These are phyloP conservation scores for Pochonia chlamydosporia DNA, from an alignment of 2,329 filamentous ascomycete species.

Conservation along the genomic window DNA sequence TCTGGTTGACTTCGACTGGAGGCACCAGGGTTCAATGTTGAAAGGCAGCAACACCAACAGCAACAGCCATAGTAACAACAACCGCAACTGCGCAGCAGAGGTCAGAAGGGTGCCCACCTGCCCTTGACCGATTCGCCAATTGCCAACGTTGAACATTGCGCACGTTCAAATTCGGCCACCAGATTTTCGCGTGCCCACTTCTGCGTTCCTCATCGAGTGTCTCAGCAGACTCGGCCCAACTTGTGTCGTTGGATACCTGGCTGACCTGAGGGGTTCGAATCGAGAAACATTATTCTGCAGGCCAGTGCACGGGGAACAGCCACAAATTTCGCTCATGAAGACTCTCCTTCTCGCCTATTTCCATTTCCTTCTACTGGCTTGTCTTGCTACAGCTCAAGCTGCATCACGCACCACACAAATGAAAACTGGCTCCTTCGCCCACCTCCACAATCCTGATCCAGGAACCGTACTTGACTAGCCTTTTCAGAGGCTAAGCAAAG, in stretches of 20 bases:
- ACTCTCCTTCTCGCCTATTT: too few relatives aligned
- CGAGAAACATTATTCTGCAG: background rate
- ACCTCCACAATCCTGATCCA: slow-evolving; percentile 1
- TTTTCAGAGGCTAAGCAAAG: too few relatives aligned
- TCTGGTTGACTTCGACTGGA: too few relatives aligned
- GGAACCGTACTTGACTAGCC: background rate
- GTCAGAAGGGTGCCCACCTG: too few relatives aligned
- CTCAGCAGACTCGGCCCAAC: background rate
- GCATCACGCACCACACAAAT: background rate
- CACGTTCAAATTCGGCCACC: too few relatives aligned
- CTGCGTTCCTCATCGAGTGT: background rate
- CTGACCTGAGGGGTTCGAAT: background rate
- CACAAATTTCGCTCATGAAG: background rate
- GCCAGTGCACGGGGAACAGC: background rate
- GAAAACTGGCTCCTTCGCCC: background rate
- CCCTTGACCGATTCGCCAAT: background rate
- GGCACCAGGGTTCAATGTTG: too few relatives aligned
- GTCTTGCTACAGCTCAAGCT: background rate
- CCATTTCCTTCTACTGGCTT: background rate
- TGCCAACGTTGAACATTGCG: background rate
- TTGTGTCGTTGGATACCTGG: background rate
- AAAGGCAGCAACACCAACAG: too few relatives aligned
- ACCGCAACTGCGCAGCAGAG: too few relatives aligned
- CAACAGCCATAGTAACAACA: too few relatives aligned
- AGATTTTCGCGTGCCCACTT: background rate